phyloP scores from a whole-genome alignment of 2,329 filamentous ascomycete species.

The Beauveria scarabaeidicola region DNA sequence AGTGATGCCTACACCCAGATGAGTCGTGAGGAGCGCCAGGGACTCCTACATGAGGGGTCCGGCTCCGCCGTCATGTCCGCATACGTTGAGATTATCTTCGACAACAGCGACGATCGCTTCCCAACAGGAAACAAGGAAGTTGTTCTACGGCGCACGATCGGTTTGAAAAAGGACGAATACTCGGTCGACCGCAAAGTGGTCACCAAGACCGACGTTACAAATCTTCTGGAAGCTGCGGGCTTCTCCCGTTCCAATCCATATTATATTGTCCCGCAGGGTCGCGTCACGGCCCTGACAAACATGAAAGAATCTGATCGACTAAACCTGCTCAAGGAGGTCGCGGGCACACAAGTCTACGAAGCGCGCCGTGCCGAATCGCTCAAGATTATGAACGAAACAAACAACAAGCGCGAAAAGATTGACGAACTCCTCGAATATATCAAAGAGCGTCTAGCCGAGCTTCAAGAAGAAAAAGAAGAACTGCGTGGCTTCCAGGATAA shows the following conservation, averaged over 20 bases:
- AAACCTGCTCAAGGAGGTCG: constrained; percentile 92
- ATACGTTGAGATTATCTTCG: constrained; percentile 99
- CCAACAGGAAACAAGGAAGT: constrained; percentile 88
- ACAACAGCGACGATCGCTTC: constrained; percentile 94
- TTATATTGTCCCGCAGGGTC: constrained; percentile 96
- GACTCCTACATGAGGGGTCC: constrained; percentile 93
- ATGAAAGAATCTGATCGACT: constrained; percentile 95
- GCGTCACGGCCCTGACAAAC: constrained; percentile 91
- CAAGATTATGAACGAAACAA: constrained; percentile 95
- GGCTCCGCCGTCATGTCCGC: constrained; percentile 97
- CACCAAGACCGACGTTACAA: constrained; percentile 89
- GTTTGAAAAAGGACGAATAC: constrained; percentile 97
- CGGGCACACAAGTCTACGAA: constrained; percentile 95
- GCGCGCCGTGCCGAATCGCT: constrained; percentile 81
- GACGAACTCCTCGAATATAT: constrained; percentile 89
- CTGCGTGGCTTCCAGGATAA: constrained; percentile 90
- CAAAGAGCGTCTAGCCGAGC: constrained; percentile 75
- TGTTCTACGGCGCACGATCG: constrained; percentile 86
- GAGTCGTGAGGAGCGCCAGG: constrained; percentile 90
- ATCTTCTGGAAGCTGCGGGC: constrained; percentile 87
- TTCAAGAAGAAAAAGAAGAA: constrained; percentile 97
- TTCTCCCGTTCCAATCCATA: constrained; percentile 97
- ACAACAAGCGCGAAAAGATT: constrained; percentile 89
- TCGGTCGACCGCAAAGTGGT: constrained; percentile 95
- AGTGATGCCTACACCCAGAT: constrained; percentile 96